Evolutionary conservation across 2,329 filamentous ascomycete species (phyloP), one percentile per base, ranked within the genome.

Genomic region (Colletotrichum sublineola): DNA sequence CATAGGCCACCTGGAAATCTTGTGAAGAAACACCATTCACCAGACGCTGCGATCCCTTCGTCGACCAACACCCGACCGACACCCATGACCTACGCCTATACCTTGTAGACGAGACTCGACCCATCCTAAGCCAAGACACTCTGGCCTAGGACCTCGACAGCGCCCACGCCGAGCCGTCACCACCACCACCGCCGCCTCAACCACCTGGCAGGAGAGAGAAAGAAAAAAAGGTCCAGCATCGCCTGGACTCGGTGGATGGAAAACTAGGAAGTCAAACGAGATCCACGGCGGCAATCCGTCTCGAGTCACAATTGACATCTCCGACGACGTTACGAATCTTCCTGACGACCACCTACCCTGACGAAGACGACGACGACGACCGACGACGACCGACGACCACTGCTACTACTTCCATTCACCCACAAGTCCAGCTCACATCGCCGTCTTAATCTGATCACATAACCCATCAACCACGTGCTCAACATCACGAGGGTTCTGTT

Each of bases 291-390:
- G 31, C 12, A 53, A 42, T 40, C 48, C 29, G 46, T 18, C 24
- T 60, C 24, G 66, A 64, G 29, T 55, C 52, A 58, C 52, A 68
- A 52, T n/a, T 46, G 44, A 68, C 36, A 31, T 33, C 18, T 8
- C 11, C 24, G 15, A 71, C 63, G 44, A 61, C 63, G 50, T 68
- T 52, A 68, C 71, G 64, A 57, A 53, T 66, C 58, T 29, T 48
- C 18, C 40, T 53, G 63, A 61, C 53, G 60, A 68, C 18, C 15
- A 31, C 48, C 55, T 20, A 33, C 60, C 63, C 55, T 64, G 63
- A 71, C 71, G 71, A 71, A 63, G 56, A 75, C 71, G 46, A 63
- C n/a, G 2, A 40, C 53, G 53, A 56, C 68, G 40, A 52, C 38
- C 53, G 53, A 56, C 68, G 40, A 52, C 38, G 40, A 55, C 33